These are phyloP conservation scores for Apostasia ramifera DNA, from an alignment of 106 monocot genomes.

Conservation along the genomic window DNA sequence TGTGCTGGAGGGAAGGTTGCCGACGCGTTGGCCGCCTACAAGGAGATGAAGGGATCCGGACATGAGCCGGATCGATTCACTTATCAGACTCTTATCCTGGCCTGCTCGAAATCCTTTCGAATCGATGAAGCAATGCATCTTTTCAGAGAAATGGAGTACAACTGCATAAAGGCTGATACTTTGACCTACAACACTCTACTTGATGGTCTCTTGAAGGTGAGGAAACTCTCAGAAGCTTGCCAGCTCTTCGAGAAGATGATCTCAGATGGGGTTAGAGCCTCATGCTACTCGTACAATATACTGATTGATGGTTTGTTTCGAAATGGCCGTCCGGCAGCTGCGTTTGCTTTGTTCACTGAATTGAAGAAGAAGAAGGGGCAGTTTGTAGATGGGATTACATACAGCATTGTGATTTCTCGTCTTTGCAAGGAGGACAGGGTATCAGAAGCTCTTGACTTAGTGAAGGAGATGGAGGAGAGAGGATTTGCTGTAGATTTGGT, in stretches of 20 bases:
- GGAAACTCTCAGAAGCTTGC: constrained; percentile 69
- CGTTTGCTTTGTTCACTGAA: constrained; percentile 45
- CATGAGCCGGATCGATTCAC: constrained; percentile 60
- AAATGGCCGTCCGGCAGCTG: constrained; percentile 58
- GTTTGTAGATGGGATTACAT: constrained; percentile 65
- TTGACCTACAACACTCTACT: constrained; percentile 70
- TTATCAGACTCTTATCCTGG: constrained; percentile 47
- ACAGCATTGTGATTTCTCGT: constrained; percentile 63
- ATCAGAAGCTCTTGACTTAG: constrained; percentile 60
- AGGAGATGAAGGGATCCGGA: constrained; percentile 68
- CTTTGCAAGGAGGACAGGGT: constrained; percentile 65
- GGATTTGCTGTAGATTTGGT: constrained; percentile 84
- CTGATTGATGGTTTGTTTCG: constrained; percentile 80
- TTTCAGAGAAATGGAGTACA: constrained; percentile 61
- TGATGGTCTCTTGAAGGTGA: constrained; percentile 70
- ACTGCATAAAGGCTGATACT: constrained; percentile 30
- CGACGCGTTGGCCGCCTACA: constrained; percentile 46
- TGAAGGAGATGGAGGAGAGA: constrained; percentile 84
- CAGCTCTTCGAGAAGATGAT: constrained; percentile 85
- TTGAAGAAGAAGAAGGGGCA: constrained; percentile 80
- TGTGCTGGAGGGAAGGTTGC: constrained; percentile 36
- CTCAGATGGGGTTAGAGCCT: constrained; percentile 52
- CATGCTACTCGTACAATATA: constrained; percentile 64
- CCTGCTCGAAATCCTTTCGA: constrained; percentile 47
- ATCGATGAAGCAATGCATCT: constrained; percentile 53